Percentiles rank a stretch among this genome's conserved stretches.
phyloP scores from a whole-genome alignment of 192 early-diverging fungal genomes.

The Glomus cerebriforme region DNA sequence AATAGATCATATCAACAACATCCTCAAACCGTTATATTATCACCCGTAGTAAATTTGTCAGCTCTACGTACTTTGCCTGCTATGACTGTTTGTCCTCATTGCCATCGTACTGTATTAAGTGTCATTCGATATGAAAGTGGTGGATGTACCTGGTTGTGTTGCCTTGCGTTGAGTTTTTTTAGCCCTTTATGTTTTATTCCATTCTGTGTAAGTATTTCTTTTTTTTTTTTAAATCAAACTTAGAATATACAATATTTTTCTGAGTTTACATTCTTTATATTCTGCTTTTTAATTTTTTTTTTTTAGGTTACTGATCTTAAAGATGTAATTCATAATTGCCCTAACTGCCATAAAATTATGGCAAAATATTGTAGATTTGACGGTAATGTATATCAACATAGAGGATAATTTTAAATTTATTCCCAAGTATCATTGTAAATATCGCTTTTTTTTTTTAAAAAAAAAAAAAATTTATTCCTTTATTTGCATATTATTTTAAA shows the following conservation, averaged over 20 bases:
- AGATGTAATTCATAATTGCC: constrained; percentile 17
- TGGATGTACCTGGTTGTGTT: neutral
- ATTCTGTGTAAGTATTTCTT: constrained; percentile 24
- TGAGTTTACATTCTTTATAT: neutral
- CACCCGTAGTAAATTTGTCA: neutral
- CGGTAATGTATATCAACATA: neutral
- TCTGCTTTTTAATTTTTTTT: neutral
- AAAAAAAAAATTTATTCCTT: no score
- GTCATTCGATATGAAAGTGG: neutral
- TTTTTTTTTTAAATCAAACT: neutral
- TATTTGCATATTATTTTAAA: no score
- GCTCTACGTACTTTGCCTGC: neutral
- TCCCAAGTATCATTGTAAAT: no score
- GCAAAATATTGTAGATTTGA: constrained; percentile 28
- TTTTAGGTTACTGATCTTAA: constrained; percentile 19
- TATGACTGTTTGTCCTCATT: constrained; percentile 16
- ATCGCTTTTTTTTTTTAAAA: neutral
- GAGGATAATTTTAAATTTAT: neutral
- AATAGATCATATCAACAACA: neutral
- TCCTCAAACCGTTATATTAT: neutral
- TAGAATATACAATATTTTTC: neutral
- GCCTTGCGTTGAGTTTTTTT: neutral
- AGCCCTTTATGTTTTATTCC: constrained; percentile 22
- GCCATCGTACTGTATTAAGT: constrained; percentile 3
- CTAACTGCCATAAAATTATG: constrained; percentile 23